A percentile compares a stretch with the other conserved stretches of the same genome.
phyloP scores from a whole-genome alignment of 1,284 basidiomycete species.

The Bjerkandera adusta region DNA sequence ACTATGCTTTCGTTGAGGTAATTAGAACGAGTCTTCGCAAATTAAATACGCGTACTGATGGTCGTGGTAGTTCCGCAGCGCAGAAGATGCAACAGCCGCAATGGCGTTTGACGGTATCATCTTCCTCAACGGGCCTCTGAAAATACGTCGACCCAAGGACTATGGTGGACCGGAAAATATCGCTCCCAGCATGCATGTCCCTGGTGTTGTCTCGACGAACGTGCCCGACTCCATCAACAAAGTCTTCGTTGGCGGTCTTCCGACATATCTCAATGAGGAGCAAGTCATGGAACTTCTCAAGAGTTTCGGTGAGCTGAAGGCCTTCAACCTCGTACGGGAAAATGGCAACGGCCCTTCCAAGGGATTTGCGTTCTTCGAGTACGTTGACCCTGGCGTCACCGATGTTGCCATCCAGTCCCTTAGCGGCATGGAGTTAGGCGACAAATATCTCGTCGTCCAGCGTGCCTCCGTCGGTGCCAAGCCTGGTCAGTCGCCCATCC shows the following conservation, averaged over 20 bases:
- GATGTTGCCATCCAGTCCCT: constrained; percentile 96
- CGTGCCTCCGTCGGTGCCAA: constrained; percentile 92
- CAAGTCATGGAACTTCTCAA: constrained; percentile 98
- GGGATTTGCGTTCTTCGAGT: constrained; percentile 99
- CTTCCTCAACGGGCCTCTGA: constrained; percentile 88
- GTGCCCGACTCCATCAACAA: constrained; percentile 98
- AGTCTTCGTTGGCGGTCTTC: constrained; percentile 95
- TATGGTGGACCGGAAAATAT: constrained; percentile 77
- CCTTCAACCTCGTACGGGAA: constrained; percentile 98
- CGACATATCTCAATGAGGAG: constrained; percentile 93
- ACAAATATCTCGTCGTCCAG: constrained; percentile 95
- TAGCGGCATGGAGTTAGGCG: constrained; percentile 97
- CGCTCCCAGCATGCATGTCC: constrained; percentile 74
- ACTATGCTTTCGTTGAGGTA: constrained; percentile 96
- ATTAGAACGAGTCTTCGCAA: constrained; percentile 17
- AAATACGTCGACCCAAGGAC: constrained; percentile 96
- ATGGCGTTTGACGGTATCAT: constrained; percentile 98
- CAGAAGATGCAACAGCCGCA: constrained; percentile 94
- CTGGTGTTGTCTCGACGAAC: constrained; percentile 93
- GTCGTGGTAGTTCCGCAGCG: constrained; percentile 81
- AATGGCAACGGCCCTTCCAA: constrained; percentile 88
- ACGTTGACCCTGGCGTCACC: constrained; percentile 85
- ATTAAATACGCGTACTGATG: background rate
- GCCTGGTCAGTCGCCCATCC: constrained; percentile 61
- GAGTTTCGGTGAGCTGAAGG: constrained; percentile 95